phyloP scores from a whole-genome alignment of 805 yeast genomes.

The Wickerhamiella australiensis region DNA sequence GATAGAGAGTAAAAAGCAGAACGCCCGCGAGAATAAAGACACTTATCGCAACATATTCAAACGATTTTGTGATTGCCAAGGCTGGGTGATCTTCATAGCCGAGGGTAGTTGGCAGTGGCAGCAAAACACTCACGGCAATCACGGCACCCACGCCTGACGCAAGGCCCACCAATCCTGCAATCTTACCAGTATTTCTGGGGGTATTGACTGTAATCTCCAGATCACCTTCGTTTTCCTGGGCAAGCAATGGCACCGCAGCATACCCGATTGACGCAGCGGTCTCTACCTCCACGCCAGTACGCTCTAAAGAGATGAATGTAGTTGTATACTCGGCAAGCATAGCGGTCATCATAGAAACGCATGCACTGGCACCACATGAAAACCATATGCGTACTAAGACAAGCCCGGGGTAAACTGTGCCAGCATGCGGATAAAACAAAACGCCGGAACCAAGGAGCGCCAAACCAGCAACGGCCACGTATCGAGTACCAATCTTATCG shows the following conservation, averaged over 20 bases:
- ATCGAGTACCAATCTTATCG: slow-evolving; percentile 51
- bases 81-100: slow-evolving; percentile 33
- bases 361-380: slow-evolving; percentile 46
- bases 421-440: slow-evolving; percentile 38
- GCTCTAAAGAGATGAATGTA: slow-evolving; percentile 1
- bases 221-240: slow-evolving; percentile 4
- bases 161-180: slow-evolving; percentile 50
- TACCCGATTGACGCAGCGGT: slow-evolving; percentile 11
- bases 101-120: slow-evolving; percentile 46
- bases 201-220: neutral
- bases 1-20: slow-evolving; percentile 37
- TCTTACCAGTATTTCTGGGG: slow-evolving; percentile 33
- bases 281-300: slow-evolving; percentile 8
- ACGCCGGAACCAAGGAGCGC: slow-evolving; percentile 37
- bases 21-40: slow-evolving; percentile 25
- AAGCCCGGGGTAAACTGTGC: slow-evolving; percentile 38
- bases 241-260: slow-evolving; percentile 9
- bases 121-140: slow-evolving; percentile 42
- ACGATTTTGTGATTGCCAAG: slow-evolving; percentile 38
- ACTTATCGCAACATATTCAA: slow-evolving; percentile 27
- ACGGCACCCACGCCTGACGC: slow-evolving; percentile 58
- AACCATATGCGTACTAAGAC: slow-evolving; percentile 43
- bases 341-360: slow-evolving; percentile 50
- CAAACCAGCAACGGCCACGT: slow-evolving; percentile 40
- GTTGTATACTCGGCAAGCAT: slow-evolving; percentile 37